Evolutionary conservation across 768 basidiomycete genomes (phyloP).

Genomic region (Rhodotorula babjevae): DNA sequence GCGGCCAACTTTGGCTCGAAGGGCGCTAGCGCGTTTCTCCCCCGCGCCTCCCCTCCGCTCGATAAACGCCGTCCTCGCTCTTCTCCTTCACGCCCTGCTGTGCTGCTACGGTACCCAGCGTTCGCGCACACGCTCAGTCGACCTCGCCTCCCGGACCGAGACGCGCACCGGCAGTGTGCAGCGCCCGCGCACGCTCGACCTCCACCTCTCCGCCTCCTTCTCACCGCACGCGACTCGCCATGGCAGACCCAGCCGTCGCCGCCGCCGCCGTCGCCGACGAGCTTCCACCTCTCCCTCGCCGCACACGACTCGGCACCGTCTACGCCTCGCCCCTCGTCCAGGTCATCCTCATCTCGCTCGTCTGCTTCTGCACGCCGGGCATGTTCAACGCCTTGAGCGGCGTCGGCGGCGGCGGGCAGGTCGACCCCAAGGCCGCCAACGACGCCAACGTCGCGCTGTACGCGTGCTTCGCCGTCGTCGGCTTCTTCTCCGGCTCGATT

Average conservation of each 20-base stretch:
- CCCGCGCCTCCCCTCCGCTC: neutral
- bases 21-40: neutral
- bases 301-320: neutral
- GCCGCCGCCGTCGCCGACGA: neutral
- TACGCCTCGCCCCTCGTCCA: conserved; percentile 14
- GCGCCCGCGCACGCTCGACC: too few species aligned
- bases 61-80: neutral
- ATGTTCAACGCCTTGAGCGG: conserved; percentile 44
- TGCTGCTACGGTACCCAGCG: neutral
- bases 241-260: neutral
- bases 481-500: conserved; percentile 66
- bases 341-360: conserved; percentile 16
- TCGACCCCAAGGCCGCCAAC: conserved; percentile 62
- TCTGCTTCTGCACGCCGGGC: conserved; percentile 26
- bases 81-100: neutral
- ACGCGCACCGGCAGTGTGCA: too few species aligned
- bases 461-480: conserved; percentile 58
- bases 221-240: too few species aligned
- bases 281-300: conserved; percentile 16
- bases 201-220: too few species aligned
- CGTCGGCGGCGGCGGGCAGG: conserved; percentile 56
- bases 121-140: too few species aligned
- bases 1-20: neutral
- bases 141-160: too few species aligned
- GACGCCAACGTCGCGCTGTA: conserved; percentile 56